Base-by-base conservation (phyloP, 1,284 basidiomycete genomes). In the Xerocomus nothofagi region DNA sequence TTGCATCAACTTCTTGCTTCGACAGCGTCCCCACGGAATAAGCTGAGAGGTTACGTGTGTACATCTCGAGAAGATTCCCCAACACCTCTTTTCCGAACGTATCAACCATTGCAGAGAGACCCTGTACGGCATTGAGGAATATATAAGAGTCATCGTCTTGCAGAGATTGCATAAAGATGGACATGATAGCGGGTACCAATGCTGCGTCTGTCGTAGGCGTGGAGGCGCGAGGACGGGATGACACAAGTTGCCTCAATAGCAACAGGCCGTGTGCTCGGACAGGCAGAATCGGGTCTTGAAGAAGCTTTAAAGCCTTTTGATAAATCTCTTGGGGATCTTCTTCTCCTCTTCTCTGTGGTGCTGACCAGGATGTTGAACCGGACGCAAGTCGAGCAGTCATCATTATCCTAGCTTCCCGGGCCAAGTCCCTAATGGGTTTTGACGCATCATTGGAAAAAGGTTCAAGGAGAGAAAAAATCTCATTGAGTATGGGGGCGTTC, bases 71-170 rank as follows among this genome's bases (percentile, higher is more conserved):
- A 26, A 96, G 72, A 3, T 75, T 74, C 49, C 73, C 73, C 14
- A 95, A 70, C 9, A 93, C 84, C 15, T 91, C 84, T 53, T 78
- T 80, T 1, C 92, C 92, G 50, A 86, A 83, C 2, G 76, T 75
- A 58, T 93, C 85, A 1, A 87, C 91, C 80, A 96, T 86, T 14
- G 81, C 85, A 5, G 86, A 81, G 2, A 99, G 74, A 0, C 94
- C 96, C 62, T 95, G 90, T 5, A 97, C 87, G 0, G 92, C 93
- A 63, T 95, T 95, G 49, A 98, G 73, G 67, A 94, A 98, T 51
- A 98, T 85, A 69, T 95, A 98, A 29, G 91, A 93, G 65, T 99
- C 96, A 43, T 95, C 89, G 60, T 98, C 93, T 62, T 93, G 88
- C 4, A 97, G 72, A 0, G 86, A 81, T 60, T 91, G 84, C 53